phyloP scores from a whole-genome alignment of 768 basidiomycete species.

The Mycena filopes region DNA sequence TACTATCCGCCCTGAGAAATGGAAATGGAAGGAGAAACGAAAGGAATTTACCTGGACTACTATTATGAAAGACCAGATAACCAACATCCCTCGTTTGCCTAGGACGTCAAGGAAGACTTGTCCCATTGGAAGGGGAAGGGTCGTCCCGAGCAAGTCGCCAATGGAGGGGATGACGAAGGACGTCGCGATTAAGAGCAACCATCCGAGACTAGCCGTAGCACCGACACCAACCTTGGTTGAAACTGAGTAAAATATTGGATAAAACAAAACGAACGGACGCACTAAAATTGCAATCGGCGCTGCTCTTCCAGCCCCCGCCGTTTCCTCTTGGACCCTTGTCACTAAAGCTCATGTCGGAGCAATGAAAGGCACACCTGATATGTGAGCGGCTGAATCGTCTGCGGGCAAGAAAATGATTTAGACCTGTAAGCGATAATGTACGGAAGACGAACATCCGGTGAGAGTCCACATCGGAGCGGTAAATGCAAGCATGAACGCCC shows the following conservation, averaged over 20 bases:
- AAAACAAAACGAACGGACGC: background rate
- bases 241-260: background rate
- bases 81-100: constrained; percentile 77
- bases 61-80: constrained; percentile 77
- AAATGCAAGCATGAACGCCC: constrained; percentile 80
- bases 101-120: constrained; percentile 74
- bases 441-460: constrained; percentile 68
- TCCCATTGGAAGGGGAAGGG: constrained; percentile 75
- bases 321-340: constrained; percentile 59
- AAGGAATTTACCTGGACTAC: constrained; percentile 42
- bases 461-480: constrained; percentile 85
- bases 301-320: constrained; percentile 67
- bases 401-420: constrained; percentile 15
- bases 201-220: constrained; percentile 69
- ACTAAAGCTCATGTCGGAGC: background rate
- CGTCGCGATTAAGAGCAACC: constrained; percentile 72
- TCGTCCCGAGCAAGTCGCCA: constrained; percentile 55
- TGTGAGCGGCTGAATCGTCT: constrained; percentile 84
- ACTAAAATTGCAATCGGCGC: constrained; percentile 76
- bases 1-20: constrained; percentile 49
- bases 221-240: constrained; percentile 57
- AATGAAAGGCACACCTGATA: constrained; percentile 47
- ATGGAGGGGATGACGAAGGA: constrained; percentile 73
- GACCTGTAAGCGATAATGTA: background rate
- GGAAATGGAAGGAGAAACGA: background rate